Percentiles rank a stretch among this genome's conserved stretches.
Conservation (phyloP, 129 eudicot species). For the Artemisia annua region DNA sequence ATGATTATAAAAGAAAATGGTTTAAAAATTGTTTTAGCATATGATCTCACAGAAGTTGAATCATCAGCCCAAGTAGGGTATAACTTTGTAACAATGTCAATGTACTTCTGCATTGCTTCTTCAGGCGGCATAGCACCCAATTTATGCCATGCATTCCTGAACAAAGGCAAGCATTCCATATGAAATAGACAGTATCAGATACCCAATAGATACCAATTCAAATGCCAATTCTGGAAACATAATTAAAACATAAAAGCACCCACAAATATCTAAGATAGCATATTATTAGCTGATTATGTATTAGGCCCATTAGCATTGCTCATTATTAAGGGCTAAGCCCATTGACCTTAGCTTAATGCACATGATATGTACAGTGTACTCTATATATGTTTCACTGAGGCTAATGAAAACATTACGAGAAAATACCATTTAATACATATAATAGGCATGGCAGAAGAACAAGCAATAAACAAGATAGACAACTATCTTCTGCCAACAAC, state of each 20-base stretch:
- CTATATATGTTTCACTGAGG: too few relatives aligned
- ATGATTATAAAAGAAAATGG: neutral
- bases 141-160: conserved; percentile 93
- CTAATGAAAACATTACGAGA: too few relatives aligned
- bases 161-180: neutral
- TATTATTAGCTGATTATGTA: too few relatives aligned
- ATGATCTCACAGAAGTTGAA: conserved; percentile 52
- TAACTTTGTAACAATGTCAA: conserved; percentile 66
- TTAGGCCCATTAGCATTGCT: too few relatives aligned
- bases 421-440: neutral
- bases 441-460: neutral
- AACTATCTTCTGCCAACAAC: neutral
- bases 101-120: conserved; percentile 92
- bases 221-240: neutral
- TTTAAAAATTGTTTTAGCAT: neutral
- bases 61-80: conserved; percentile 78
- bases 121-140: conserved; percentile 87
- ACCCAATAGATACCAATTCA: conserved; percentile 16
- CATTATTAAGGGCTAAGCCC: too few relatives aligned
- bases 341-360: too few relatives aligned
- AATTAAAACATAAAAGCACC: conserved; percentile 3
- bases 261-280: neutral
- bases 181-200: neutral
- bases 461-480: neutral
- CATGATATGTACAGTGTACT: too few relatives aligned